Evolutionary conservation across 2,329 filamentous ascomycete species (phyloP).

Genomic region (Exophiala spinifera): DNA sequence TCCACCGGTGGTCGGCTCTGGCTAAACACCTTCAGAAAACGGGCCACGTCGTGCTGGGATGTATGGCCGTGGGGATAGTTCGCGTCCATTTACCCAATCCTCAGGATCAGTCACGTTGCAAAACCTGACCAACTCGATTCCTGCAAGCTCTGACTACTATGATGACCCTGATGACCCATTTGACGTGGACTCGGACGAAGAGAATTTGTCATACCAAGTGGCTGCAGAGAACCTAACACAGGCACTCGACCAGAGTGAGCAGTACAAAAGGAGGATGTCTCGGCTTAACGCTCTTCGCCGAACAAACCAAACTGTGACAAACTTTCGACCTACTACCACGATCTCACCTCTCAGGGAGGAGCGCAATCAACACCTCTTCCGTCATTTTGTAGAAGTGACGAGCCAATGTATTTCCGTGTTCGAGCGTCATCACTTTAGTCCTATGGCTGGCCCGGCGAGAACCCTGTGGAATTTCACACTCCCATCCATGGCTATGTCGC

Average conservation of each 20-base stretch:
- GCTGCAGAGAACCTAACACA: slow-evolving; percentile 30
- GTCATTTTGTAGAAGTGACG: slow-evolving; percentile 87
- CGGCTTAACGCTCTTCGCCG: slow-evolving; percentile 3
- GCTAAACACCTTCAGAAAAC: not conserved
- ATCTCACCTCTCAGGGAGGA: slow-evolving; percentile 75
- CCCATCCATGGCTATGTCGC: slow-evolving; percentile 75
- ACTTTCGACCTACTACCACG: slow-evolving; percentile 27
- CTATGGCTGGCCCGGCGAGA: slow-evolving; percentile 60
- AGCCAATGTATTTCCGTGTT: slow-evolving; percentile 83
- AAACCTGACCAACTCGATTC: not conserved
- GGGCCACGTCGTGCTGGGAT: not conserved
- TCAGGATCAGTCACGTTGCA: not conserved
- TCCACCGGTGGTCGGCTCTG: not conserved
- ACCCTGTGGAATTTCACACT: slow-evolving; percentile 70
- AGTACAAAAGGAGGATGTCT: slow-evolving; percentile 5
- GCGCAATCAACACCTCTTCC: slow-evolving; percentile 78
- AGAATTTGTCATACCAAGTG: slow-evolving; percentile 30
- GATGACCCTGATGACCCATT: slow-evolving; percentile 61
- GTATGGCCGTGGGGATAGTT: no score
- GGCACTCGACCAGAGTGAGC: slow-evolving; percentile 31
- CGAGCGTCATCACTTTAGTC: slow-evolving; percentile 66
- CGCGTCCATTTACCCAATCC: not conserved
- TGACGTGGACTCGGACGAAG: slow-evolving; percentile 54
- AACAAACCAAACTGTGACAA: slow-evolving; percentile 14
- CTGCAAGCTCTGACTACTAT: slow-evolving; percentile 40